Evolutionary conservation across 2,329 filamentous ascomycete genomes (phyloP).

Genomic region (Graphium sp.): DNA sequence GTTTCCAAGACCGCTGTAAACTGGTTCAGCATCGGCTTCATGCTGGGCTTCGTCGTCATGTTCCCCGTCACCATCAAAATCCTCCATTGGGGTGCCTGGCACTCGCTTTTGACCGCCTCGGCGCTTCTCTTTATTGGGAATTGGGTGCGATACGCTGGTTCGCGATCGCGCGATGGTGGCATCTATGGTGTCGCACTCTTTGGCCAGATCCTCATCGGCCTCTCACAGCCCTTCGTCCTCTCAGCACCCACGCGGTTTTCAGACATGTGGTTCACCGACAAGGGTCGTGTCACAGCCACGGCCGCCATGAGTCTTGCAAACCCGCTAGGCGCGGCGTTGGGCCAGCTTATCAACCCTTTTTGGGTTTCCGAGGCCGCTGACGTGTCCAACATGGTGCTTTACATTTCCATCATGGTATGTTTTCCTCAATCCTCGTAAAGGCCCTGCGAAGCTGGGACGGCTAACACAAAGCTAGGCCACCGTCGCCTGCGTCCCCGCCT

Average conservation of each 20-base stretch:
- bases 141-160: conserved; percentile 78
- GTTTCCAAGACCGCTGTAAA: conserved; percentile 68
- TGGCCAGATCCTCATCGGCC: conserved; percentile 76
- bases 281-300: conserved; percentile 70
- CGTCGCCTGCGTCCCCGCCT: conserved; percentile 52
- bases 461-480: conserved; percentile 28
- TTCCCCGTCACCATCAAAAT: conserved; percentile 61
- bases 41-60: conserved; percentile 65
- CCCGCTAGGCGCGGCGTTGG: conserved; percentile 75
- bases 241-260: conserved; percentile 81
- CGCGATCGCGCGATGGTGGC: conserved; percentile 32
- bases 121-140: conserved; percentile 66
- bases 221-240: conserved; percentile 85
- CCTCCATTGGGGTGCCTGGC: conserved; percentile 65
- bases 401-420: conserved; percentile 65
- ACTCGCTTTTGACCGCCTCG: conserved; percentile 58
- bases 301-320: conserved; percentile 76
- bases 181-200: conserved; percentile 68
- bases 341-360: conserved; percentile 71
- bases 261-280: conserved; percentile 74
- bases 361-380: conserved; percentile 47
- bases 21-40: conserved; percentile 78
- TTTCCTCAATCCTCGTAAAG: background rate
- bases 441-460: too few species aligned
- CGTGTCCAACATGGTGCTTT: conserved; percentile 70